Conservation (phyloP, 331 rosid species). For the Malus hybrid region DNA sequence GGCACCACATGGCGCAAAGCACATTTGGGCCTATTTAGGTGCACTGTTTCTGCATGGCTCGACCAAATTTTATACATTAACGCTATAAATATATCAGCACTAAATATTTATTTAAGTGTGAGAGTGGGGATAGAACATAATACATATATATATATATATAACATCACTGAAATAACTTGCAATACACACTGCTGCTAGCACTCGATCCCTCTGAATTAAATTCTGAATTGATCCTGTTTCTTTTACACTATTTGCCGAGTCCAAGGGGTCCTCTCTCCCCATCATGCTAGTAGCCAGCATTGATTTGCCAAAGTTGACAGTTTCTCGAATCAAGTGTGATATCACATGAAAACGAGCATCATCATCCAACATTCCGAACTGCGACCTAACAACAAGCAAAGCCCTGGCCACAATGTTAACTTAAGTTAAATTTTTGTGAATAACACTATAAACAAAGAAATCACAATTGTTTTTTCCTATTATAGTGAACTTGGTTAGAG, state of each 20-base stretch:
- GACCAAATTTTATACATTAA: neutral
- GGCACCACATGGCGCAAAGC: neutral
- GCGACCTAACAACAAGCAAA: conserved; percentile 81
- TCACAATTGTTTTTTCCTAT: no score
- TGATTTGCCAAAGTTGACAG: conserved; percentile 73
- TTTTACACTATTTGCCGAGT: conserved; percentile 38
- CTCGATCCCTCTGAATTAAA: conserved; percentile 88
- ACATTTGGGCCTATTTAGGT: neutral
- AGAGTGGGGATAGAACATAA: neutral
- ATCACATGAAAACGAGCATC: conserved; percentile 92
- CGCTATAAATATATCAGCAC: neutral
- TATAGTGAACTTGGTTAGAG: conserved; percentile 5
- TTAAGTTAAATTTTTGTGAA: conserved; percentile 21
- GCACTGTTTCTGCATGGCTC: neutral
- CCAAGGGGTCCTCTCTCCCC: conserved; percentile 58
- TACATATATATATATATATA: neutral
- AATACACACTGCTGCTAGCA: conserved; percentile 72
- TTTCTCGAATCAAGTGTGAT: conserved; percentile 85
- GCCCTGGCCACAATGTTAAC: conserved; percentile 55
- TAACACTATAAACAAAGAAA: neutral
- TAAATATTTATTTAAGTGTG: neutral
- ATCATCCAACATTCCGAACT: conserved; percentile 70
- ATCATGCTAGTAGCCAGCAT: conserved; percentile 77
- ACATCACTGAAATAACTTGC: conserved; percentile 7
- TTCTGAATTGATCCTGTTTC: conserved; percentile 73